Evolutionary conservation across 805 yeast genomes (phyloP).

Genomic region (Kodamaea hsintzibuensis): DNA sequence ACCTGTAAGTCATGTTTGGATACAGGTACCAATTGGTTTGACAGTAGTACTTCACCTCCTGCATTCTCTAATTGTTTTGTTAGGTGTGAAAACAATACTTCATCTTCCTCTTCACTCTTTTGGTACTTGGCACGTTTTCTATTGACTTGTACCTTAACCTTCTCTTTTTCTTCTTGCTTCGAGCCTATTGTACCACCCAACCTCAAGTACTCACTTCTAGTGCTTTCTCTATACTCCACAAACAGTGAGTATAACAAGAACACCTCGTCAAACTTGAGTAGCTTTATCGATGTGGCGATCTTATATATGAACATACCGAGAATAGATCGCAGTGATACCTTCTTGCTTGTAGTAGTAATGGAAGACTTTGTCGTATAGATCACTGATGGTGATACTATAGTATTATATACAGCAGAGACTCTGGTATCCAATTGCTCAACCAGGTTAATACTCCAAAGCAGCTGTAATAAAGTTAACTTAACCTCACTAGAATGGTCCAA

Average conservation of each 20-base stretch:
- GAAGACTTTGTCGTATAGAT: slow-evolving; percentile 4
- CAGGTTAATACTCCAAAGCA: slow-evolving; percentile 46
- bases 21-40: slow-evolving; percentile 31
- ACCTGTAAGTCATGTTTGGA: slow-evolving; percentile 54
- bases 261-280: slow-evolving; percentile 49
- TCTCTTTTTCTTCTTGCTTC: not conserved
- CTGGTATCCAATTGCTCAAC: slow-evolving; percentile 49
- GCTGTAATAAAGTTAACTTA: slow-evolving; percentile 23
- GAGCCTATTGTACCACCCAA: slow-evolving; percentile 10
- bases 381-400: slow-evolving; percentile 14
- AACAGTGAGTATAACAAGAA: slow-evolving; percentile 38
- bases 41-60: slow-evolving; percentile 1
- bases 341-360: not conserved
- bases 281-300: slow-evolving; percentile 40
- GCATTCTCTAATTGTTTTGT: slow-evolving; percentile 1
- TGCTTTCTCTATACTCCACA: slow-evolving; percentile 32
- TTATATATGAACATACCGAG: slow-evolving; percentile 46
- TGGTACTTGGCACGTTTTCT: not conserved
- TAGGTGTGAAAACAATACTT: not conserved
- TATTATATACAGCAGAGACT: slow-evolving; percentile 14
- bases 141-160: not conserved
- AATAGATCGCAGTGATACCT: slow-evolving; percentile 24
- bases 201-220: slow-evolving; percentile 22
- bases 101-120: not conserved
- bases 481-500: slow-evolving; percentile 26